Percentiles rank a stretch among this genome's conserved stretches.
Conservation (phyloP, 2,329 filamentous ascomycete genomes). For the Chaetomium sp. region DNA sequence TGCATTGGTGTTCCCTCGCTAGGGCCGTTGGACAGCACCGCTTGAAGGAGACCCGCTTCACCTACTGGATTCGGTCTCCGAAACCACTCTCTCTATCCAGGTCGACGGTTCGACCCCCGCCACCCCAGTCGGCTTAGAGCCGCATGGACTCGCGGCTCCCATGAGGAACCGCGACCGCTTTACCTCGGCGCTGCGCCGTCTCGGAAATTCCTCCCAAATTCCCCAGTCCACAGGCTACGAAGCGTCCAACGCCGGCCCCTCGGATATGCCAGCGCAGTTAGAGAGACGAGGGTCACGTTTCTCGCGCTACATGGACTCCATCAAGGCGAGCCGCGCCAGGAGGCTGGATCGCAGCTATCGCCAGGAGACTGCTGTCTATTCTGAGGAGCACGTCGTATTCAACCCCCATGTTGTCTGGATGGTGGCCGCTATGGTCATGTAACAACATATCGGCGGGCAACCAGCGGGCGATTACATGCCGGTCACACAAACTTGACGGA, state of each 20-base stretch:
- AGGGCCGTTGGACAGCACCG: conserved; percentile 22
- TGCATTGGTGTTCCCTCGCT: conserved; percentile 58
- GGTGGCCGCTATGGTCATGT: conserved; percentile 1
- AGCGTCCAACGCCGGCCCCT: too few species aligned
- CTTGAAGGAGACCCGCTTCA: neutral
- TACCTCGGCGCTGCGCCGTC: too few species aligned
- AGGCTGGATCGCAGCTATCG: neutral
- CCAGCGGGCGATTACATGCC: neutral
- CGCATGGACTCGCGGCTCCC: too few species aligned
- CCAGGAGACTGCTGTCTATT: neutral
- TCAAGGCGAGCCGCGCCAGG: neutral
- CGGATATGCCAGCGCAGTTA: neutral
- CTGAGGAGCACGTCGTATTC: neutral
- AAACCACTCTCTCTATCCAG: neutral
- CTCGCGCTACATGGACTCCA: neutral
- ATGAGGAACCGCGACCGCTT: too few species aligned
- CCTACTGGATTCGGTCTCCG: neutral
- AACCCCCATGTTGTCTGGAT: conserved; percentile 1
- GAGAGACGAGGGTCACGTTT: neutral
- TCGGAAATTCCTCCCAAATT: too few species aligned
- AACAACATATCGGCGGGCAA: neutral
- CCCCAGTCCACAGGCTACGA: too few species aligned
- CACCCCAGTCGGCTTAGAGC: too few species aligned
- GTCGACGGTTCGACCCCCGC: neutral
- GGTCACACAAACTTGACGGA: neutral